Conservation (phyloP, 805 yeast species). For the Candida jianshihensis region DNA sequence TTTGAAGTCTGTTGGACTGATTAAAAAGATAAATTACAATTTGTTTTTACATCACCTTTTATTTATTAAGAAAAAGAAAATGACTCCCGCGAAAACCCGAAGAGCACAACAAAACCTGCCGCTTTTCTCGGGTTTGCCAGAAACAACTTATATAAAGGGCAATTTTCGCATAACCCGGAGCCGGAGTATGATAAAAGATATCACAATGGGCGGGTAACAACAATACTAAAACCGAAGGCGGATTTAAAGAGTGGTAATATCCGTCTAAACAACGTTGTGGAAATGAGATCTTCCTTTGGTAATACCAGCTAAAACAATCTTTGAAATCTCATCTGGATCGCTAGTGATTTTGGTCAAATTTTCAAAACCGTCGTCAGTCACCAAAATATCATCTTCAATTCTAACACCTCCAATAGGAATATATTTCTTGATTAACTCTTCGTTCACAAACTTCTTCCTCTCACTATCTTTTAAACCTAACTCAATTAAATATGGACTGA, state of each 20-base stretch:
- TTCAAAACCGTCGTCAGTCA: constrained; percentile 72
- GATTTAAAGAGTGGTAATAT: too few species aligned
- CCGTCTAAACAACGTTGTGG: constrained; percentile 33
- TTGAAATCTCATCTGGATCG: constrained; percentile 76
- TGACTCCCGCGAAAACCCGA: too few species aligned
- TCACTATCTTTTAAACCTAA: constrained; percentile 44
- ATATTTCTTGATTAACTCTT: constrained; percentile 63
- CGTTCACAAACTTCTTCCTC: constrained; percentile 39
- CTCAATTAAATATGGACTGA: constrained; percentile 74
- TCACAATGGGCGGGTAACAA: too few species aligned
- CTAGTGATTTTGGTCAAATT: constrained; percentile 78
- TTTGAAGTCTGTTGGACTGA: not conserved
- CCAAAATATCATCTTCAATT: constrained; percentile 86
- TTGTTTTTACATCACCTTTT: too few species aligned
- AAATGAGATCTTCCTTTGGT: constrained; percentile 54
- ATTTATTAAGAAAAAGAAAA: too few species aligned
- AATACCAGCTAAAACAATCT: constrained; percentile 67
- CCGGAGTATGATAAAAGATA: too few species aligned
- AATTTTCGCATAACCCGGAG: too few species aligned
- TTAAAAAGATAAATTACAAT: not conserved
- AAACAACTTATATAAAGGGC: too few species aligned
- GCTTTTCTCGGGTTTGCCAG: too few species aligned
- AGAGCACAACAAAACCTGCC: too few species aligned
- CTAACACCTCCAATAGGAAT: constrained; percentile 95
- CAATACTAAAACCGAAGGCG: too few species aligned